Conservation (phyloP, 225 moss, liverwort and hornwort species). For the Straminergon stramineum region DNA sequence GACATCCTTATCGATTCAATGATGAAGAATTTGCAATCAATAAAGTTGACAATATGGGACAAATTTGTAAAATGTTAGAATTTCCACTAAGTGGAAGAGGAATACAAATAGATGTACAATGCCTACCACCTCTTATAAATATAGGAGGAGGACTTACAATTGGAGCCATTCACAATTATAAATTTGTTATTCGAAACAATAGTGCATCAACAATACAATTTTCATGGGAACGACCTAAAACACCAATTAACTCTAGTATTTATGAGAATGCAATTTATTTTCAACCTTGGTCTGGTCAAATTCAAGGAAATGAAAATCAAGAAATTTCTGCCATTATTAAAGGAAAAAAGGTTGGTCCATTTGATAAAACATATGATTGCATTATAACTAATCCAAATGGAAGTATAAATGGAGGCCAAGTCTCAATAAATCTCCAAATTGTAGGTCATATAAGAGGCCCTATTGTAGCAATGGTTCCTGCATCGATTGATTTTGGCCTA, state of each 20-base stretch:
- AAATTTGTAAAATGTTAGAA: slow-evolving; percentile 48
- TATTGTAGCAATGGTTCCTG: slow-evolving; percentile 30
- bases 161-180: slow-evolving; percentile 22
- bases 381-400: slow-evolving; percentile 16
- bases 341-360: slow-evolving; percentile 53
- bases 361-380: slow-evolving; percentile 51
- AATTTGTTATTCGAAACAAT: slow-evolving; percentile 48
- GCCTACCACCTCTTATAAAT: slow-evolving; percentile 48
- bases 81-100: slow-evolving; percentile 46
- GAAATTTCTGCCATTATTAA: slow-evolving; percentile 32
- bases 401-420: slow-evolving; percentile 5
- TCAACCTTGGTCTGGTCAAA: slow-evolving; percentile 43
- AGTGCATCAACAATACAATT: slow-evolving; percentile 39
- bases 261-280: slow-evolving; percentile 35
- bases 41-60: slow-evolving; percentile 58
- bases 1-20: background rate
- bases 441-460: slow-evolving; percentile 70
- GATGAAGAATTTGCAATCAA: slow-evolving; percentile 34
- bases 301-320: slow-evolving; percentile 18
- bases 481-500: slow-evolving; percentile 58
- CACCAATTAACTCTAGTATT: slow-evolving; percentile 3
- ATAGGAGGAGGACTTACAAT: slow-evolving; percentile 66
- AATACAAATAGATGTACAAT: slow-evolving; percentile 36
- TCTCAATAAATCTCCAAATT: slow-evolving; percentile 35
- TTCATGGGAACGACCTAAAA: slow-evolving; percentile 40